These are phyloP conservation scores for Danielia reshetovae DNA, from an alignment of 805 yeast genomes.

Conservation along the genomic window DNA sequence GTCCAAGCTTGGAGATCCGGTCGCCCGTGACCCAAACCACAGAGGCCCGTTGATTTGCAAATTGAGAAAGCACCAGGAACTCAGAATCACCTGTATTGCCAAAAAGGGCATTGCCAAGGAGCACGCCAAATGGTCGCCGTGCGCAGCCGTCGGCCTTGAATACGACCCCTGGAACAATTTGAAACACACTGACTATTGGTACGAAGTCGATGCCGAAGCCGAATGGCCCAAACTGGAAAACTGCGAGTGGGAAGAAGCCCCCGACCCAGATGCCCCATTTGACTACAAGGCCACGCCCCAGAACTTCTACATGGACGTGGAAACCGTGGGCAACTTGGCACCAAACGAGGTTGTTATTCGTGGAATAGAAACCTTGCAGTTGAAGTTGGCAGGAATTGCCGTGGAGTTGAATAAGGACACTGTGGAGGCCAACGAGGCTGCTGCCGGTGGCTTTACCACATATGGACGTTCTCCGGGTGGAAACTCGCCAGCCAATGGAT, in stretches of 20 bases:
- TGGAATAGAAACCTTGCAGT: slow-evolving; percentile 80
- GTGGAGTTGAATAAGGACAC: slow-evolving; percentile 55
- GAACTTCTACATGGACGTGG: slow-evolving; percentile 83
- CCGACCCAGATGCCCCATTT: slow-evolving; percentile 79
- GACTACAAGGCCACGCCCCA: slow-evolving; percentile 81
- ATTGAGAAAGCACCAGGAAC: slow-evolving; percentile 87
- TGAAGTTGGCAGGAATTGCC: slow-evolving; percentile 84
- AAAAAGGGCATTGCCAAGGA: slow-evolving; percentile 97
- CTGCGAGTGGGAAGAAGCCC: slow-evolving; percentile 95
- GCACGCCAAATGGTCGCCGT: slow-evolving; percentile 98
- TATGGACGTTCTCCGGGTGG: slow-evolving; percentile 41
- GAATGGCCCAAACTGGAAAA: slow-evolving; percentile 94
- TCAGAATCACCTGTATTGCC: slow-evolving; percentile 86
- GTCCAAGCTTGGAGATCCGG: slow-evolving; percentile 70
- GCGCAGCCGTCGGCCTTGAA: slow-evolving; percentile 93
- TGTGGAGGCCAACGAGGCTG: slow-evolving; percentile 36
- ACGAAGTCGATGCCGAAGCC: slow-evolving; percentile 76
- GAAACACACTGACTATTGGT: slow-evolving; percentile 95
- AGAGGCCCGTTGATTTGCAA: slow-evolving; percentile 91
- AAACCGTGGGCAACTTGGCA: slow-evolving; percentile 84
- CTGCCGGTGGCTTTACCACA: slow-evolving; percentile 47
- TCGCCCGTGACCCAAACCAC: slow-evolving; percentile 68
- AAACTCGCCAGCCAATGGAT: slow-evolving; percentile 23
- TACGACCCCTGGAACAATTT: slow-evolving; percentile 99
- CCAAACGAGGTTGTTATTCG: slow-evolving; percentile 87